phyloP scores from a whole-genome alignment of 176 grass and related monocot species.

The Carex kokanica region DNA sequence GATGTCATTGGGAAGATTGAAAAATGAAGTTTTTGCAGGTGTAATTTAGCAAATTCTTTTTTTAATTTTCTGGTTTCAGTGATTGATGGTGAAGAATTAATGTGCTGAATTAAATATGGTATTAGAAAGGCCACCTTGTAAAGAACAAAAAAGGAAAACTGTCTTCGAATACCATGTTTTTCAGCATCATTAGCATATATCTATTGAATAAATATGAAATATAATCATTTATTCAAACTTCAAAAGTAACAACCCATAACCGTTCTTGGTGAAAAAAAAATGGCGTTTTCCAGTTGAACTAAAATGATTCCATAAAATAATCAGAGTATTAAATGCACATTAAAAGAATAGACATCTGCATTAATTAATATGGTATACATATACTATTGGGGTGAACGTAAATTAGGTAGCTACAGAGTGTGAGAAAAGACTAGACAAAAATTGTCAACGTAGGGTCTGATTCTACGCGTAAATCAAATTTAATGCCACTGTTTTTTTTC shows the following conservation, averaged over 20 bases:
- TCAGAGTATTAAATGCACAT: neutral
- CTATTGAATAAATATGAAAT: neutral
- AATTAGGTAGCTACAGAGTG: neutral
- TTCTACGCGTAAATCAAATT: neutral
- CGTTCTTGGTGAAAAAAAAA: too few species aligned
- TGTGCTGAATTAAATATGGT: neutral
- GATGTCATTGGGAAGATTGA: constrained; percentile 4
- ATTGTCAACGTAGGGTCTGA: constrained; percentile 5
- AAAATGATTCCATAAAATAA: neutral
- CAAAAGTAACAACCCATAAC: too few species aligned
- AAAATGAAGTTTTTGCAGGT: constrained; percentile 14
- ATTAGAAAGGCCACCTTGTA: neutral
- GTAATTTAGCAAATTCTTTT: neutral
- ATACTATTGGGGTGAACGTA: neutral
- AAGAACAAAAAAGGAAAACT: neutral
- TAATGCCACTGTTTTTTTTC: too few species aligned
- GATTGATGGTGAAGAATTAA: neutral
- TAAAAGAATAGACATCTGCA: neutral
- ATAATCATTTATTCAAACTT: too few species aligned
- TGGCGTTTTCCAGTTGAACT: too few species aligned
- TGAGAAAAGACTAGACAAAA: neutral
- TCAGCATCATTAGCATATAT: neutral
- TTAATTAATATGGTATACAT: neutral
- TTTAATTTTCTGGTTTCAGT: neutral
- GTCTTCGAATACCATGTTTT: neutral